phyloP scores from a whole-genome alignment of 176 grass and related monocot genomes.

The bread wheat (Triticum aestivum) region DNA sequence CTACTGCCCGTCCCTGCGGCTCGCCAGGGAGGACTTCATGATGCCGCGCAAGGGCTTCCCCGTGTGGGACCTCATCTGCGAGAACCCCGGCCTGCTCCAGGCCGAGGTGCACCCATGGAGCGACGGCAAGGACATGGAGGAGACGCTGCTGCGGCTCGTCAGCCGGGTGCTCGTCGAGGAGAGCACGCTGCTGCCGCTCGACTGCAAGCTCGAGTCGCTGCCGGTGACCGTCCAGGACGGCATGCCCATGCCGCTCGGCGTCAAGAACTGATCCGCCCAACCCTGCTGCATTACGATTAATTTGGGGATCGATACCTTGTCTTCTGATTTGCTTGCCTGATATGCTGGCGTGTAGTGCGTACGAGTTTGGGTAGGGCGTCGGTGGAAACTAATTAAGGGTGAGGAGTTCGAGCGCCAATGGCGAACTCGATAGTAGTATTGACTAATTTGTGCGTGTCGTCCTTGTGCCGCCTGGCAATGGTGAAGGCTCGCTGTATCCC shows the following conservation, averaged over 20 bases:
- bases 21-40: constrained; percentile 51
- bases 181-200: constrained; percentile 2
- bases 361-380: not conserved
- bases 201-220: constrained; percentile 61
- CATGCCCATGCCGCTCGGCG: constrained; percentile 51
- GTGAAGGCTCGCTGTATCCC: constrained; percentile 21
- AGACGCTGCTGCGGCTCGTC: constrained; percentile 55
- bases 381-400: not conserved
- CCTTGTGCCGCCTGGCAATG: not conserved
- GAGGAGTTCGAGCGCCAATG: not conserved
- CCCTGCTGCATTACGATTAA: not conserved
- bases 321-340: not conserved
- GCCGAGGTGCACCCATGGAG: constrained; percentile 78
- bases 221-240: constrained; percentile 45
- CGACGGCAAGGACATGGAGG: constrained; percentile 55
- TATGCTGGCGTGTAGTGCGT: not conserved
- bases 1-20: constrained; percentile 75
- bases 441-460: not conserved
- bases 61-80: constrained; percentile 71
- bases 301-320: not conserved
- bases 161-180: constrained; percentile 33
- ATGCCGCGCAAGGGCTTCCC: constrained; percentile 78
- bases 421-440: not conserved
- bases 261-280: constrained; percentile 47
- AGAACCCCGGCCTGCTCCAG: constrained; percentile 47